phyloP scores from a whole-genome alignment of 1,284 basidiomycete genomes.

The Phlebopus sp. region DNA sequence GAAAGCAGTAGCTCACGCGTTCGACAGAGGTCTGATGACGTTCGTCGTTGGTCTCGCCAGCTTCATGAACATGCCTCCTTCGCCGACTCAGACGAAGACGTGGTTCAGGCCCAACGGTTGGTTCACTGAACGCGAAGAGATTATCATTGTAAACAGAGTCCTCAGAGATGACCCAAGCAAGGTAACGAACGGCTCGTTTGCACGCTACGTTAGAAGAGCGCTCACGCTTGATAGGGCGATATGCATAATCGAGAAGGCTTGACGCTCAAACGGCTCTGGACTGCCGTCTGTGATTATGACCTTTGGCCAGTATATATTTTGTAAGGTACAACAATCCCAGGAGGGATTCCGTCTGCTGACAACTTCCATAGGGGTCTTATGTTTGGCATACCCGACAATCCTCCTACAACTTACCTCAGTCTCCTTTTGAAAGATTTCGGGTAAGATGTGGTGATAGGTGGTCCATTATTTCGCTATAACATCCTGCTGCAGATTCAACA shows the following conservation, averaged over 20 bases:
- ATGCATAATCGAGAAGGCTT: constrained; percentile 81
- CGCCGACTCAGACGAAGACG: constrained; percentile 64
- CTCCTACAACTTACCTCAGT: constrained; percentile 58
- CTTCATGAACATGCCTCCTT: constrained; percentile 69
- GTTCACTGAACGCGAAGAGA: constrained; percentile 59
- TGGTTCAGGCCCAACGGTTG: constrained; percentile 71
- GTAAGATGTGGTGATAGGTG: constrained; percentile 16
- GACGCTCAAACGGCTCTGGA: constrained; percentile 51
- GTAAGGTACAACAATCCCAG: constrained; percentile 28
- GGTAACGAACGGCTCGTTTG: constrained; percentile 24
- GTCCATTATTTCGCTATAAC: constrained; percentile 1
- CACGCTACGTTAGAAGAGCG: neutral
- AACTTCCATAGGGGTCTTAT: constrained; percentile 36
- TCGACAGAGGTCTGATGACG: constrained; percentile 46
- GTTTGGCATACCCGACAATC: constrained; percentile 47
- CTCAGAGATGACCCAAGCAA: constrained; percentile 71
- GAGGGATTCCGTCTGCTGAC: neutral
- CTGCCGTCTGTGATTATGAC: constrained; percentile 59
- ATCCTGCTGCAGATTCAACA: constrained; percentile 46
- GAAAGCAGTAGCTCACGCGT: constrained; percentile 9
- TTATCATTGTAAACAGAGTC: constrained; percentile 54
- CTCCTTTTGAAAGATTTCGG: constrained; percentile 59
- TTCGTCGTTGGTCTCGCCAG: constrained; percentile 55
- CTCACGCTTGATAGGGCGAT: constrained; percentile 38
- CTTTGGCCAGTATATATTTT: constrained; percentile 71